Percentiles rank a stretch among this genome's conserved stretches.
These are phyloP conservation scores for Scenedesmus sp. DNA, from an alignment of 163 green algal species.

Conservation along the genomic window DNA sequence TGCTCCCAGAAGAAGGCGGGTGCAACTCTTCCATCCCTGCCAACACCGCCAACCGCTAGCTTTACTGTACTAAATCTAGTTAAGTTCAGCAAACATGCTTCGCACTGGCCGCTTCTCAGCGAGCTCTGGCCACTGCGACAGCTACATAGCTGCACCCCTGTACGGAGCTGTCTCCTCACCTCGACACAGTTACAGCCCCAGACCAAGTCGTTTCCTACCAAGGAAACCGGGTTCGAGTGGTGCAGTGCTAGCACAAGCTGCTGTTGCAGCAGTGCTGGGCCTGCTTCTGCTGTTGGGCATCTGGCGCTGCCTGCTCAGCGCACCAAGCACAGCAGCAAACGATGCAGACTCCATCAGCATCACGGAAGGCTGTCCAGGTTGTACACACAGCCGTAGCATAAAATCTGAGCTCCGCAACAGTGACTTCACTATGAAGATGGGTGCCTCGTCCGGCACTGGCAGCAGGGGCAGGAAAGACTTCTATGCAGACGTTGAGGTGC, in stretches of 20 bases:
- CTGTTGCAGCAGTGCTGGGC: background rate
- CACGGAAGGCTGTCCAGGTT: background rate
- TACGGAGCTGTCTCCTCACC: background rate
- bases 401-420: background rate
- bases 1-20: background rate
- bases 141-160: constrained; percentile 1
- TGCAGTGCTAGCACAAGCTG: constrained; percentile 14
- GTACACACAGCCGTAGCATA: background rate
- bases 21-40: background rate
- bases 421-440: background rate
- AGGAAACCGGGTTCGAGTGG: background rate
- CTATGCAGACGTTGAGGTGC: constrained; percentile 11
- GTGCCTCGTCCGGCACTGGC: background rate
- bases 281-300: background rate
- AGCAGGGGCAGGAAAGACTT: background rate
- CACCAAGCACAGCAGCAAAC: background rate
- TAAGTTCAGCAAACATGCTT: background rate
- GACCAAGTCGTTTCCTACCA: background rate
- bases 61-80: background rate
- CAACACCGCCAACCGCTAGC: background rate
- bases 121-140: background rate
- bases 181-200: background rate
- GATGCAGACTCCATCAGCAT: background rate
- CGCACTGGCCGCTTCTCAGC: background rate
- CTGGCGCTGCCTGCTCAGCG: background rate